A percentile compares a stretch with the other conserved stretches of the same genome.
Evolutionary conservation across 441 rosid species (phyloP).

Genomic region (Erodium moschatum): DNA sequence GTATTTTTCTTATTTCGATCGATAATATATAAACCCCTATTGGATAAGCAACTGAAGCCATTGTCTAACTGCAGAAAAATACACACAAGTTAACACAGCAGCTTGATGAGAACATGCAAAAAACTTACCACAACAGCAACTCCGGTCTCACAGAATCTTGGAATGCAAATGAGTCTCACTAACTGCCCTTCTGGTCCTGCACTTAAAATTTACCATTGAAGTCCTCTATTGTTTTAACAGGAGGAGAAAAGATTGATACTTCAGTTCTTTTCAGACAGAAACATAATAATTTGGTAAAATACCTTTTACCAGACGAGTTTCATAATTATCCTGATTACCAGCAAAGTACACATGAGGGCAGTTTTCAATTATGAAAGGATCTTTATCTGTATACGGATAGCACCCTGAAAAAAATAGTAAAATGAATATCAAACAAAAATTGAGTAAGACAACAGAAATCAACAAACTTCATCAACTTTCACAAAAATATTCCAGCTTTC

Average conservation of each 20-base stretch:
- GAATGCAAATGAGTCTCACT: constrained; percentile 71
- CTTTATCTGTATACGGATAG: constrained; percentile 85
- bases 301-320: constrained; percentile 55
- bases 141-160: constrained; percentile 73
- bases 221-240: neutral
- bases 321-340: constrained; percentile 74
- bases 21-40: neutral
- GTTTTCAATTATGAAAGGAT: constrained; percentile 83
- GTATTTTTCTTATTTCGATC: neutral
- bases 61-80: neutral
- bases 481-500: constrained; percentile 1
- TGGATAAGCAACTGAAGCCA: neutral
- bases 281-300: constrained; percentile 11
- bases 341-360: constrained; percentile 92
- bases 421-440: neutral
- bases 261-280: neutral
- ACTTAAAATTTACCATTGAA: constrained; percentile 13
- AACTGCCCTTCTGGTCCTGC: constrained; percentile 85
- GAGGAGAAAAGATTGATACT: neutral
- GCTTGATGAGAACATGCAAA: constrained; percentile 9
- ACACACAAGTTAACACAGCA: neutral
- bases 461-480: constrained; percentile 16
- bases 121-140: constrained; percentile 66
- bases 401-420: constrained; percentile 46
- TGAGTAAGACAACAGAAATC: neutral